A percentile compares a stretch with the other conserved stretches of the same genome.
phyloP scores from a whole-genome alignment of 208 protist species.

The Leishmania amazonensis region DNA sequence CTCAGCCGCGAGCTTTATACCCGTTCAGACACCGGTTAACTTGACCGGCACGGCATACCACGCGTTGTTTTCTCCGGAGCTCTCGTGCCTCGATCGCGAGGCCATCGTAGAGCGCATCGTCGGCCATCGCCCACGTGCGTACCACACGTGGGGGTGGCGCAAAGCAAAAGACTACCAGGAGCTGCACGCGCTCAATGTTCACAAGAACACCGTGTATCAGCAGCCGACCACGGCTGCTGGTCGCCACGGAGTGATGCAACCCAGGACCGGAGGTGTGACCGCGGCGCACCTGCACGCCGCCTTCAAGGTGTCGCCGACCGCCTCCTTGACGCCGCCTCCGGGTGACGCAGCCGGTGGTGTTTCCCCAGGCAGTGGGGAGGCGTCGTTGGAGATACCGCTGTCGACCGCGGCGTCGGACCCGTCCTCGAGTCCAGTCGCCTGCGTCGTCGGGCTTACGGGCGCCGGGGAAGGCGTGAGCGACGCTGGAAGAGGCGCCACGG shows the following conservation, averaged over 20 bases:
- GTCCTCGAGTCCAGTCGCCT: neutral
- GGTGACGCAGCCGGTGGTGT: neutral
- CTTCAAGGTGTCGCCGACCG: neutral
- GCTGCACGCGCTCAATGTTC: constrained; percentile 32
- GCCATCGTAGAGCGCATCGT: constrained; percentile 46
- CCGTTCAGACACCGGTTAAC: constrained; percentile 23
- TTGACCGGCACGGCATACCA: constrained; percentile 49
- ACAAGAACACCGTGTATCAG: constrained; percentile 34
- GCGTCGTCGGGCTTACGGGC: neutral
- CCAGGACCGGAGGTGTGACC: neutral
- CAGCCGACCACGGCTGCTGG: too few species aligned
- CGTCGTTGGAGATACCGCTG: constrained; percentile 3
- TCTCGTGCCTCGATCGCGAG: constrained; percentile 22
- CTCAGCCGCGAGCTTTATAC: neutral
- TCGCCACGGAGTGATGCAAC: neutral
- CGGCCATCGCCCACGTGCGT: constrained; percentile 31
- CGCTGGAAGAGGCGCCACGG: neutral
- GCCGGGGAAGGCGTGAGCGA: neutral
- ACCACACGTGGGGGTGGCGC: constrained; percentile 40
- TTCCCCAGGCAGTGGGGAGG: neutral
- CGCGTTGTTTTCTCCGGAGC: constrained; percentile 52
- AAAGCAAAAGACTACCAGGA: constrained; percentile 35
- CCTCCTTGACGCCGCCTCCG: neutral
- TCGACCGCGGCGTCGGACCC: constrained; percentile 8
- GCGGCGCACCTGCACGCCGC: neutral